Percentiles rank a stretch among this genome's conserved stretches.
phyloP scores from a whole-genome alignment of 2,329 filamentous ascomycete genomes.

The Claviceps sp. region DNA sequence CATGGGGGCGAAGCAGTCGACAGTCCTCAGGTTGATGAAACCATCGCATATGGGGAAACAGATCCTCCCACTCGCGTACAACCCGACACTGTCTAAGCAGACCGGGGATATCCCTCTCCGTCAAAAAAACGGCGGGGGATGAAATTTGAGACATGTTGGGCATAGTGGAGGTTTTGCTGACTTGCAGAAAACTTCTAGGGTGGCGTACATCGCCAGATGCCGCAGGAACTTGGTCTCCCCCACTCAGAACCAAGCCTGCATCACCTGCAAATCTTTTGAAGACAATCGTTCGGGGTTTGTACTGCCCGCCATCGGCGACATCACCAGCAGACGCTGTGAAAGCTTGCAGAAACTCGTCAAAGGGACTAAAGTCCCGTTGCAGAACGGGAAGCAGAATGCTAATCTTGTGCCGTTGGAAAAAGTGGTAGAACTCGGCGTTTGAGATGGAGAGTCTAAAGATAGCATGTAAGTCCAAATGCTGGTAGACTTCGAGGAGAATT shows the following conservation, averaged over 20 bases:
- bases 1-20: constrained; percentile 27
- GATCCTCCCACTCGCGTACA: constrained; percentile 24
- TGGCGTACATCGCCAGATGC: background rate
- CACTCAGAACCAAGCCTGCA: constrained; percentile 13
- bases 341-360: constrained; percentile 32
- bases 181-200: constrained; percentile 9
- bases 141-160: background rate
- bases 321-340: constrained; percentile 29
- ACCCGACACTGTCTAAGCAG: constrained; percentile 22
- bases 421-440: constrained; percentile 23
- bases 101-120: constrained; percentile 18
- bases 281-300: constrained; percentile 25
- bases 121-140: constrained; percentile 15
- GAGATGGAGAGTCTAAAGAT: constrained; percentile 25
- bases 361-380: constrained; percentile 27
- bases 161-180: constrained; percentile 6
- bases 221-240: background rate
- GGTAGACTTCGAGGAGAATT: constrained; percentile 34
- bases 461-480: constrained; percentile 27
- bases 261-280: constrained; percentile 25
- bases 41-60: constrained; percentile 32
- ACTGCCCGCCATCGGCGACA: constrained; percentile 19
- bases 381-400: constrained; percentile 30
- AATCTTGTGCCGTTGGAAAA: constrained; percentile 28
- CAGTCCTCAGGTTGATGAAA: constrained; percentile 31